Percentiles rank a stretch among this genome's conserved stretches.
These are phyloP conservation scores for Trichomonas gallinae DNA, from an alignment of 208 protist genomes.

Conservation along the genomic window DNA sequence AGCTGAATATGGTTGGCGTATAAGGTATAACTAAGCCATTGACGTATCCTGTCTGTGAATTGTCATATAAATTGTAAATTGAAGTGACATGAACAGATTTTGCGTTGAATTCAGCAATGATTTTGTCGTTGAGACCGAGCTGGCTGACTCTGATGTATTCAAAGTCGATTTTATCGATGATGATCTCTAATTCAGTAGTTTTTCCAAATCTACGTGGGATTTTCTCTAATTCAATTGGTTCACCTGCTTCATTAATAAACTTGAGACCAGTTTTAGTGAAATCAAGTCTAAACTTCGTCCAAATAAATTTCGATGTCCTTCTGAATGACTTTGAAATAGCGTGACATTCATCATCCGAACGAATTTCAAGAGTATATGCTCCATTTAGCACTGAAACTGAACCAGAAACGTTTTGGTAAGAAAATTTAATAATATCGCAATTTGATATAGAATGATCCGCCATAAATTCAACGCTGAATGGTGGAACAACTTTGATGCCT, in stretches of 20 bases:
- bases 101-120: neutral
- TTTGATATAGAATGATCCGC: neutral
- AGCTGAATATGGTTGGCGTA: neutral
- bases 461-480: neutral
- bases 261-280: neutral
- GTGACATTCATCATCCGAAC: neutral
- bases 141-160: neutral
- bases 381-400: neutral
- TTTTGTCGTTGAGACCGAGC: neutral
- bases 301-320: neutral
- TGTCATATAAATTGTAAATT: neutral
- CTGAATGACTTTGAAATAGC: neutral
- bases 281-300: neutral
- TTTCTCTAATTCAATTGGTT: neutral
- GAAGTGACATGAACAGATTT: neutral
- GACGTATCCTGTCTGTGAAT: neutral
- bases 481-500: neutral
- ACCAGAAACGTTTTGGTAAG: neutral
- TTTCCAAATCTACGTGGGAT: neutral
- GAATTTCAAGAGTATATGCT: neutral
- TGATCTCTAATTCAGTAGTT: neutral
- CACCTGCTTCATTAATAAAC: neutral
- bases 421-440: neutral
- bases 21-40: neutral
- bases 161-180: neutral